phyloP scores from a whole-genome alignment of 208 protist genomes.

The Histomonas meleagridis region DNA sequence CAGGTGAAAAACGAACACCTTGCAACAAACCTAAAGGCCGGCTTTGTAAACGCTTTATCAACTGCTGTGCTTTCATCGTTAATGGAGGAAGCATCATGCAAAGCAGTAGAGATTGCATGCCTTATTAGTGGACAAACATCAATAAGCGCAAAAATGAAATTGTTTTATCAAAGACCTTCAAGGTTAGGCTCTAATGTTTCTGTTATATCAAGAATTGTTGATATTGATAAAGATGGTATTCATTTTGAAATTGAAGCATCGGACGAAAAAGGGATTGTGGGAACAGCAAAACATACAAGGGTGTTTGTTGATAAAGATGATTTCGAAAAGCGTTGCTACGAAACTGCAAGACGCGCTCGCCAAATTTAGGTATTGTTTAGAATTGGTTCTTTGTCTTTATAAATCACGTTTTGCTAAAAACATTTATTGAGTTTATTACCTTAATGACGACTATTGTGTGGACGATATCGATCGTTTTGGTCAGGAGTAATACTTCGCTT shows the following conservation, averaged over 20 bases:
- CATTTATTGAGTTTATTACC: no score
- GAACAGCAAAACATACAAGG: background rate
- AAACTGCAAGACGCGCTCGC: background rate
- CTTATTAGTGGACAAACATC: background rate
- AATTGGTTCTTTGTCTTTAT: no score
- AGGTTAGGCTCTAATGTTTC: background rate
- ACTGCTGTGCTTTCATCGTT: background rate
- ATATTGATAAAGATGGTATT: background rate
- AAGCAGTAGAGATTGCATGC: background rate
- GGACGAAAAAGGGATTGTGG: background rate
- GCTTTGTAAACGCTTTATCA: background rate
- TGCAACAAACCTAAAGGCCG: background rate
- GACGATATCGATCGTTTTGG: no score
- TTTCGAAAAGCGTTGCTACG: background rate
- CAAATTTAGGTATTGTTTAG: no score
- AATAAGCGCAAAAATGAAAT: background rate
- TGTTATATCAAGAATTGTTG: background rate
- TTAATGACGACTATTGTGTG: no score
- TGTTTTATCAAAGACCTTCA: background rate
- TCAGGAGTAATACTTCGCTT: no score
- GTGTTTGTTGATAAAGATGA: background rate
- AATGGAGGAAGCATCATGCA: slow-evolving; percentile 26
- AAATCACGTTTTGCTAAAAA: no score
- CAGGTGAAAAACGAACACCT: background rate
- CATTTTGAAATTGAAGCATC: background rate